Base-by-base conservation (phyloP, 2,329 filamentous ascomycete species). In the Hymenoscyphus linearis region DNA sequence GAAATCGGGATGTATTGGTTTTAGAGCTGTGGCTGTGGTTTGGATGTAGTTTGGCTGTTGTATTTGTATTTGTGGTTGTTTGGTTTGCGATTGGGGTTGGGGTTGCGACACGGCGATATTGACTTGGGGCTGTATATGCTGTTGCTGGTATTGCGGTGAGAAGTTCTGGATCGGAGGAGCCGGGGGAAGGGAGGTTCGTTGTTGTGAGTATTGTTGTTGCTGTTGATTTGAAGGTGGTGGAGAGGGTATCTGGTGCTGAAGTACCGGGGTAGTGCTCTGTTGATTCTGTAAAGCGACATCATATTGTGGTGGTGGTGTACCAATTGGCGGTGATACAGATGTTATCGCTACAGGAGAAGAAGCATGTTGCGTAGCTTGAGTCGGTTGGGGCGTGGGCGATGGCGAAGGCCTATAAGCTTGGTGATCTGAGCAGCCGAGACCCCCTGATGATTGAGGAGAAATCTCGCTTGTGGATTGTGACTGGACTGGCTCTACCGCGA, bases 381-480 rank as follows among this genome's bases (percentile, higher is more conserved):
- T n/a, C n/a, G 55, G 34, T 26, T 35, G 31, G 18, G 55, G 36
- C 44, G 55, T 37, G 18, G 55, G 55, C 7, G 36, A 25, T 16
- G 34, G 55, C 18, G 55, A 40, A 40, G 55, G 18, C 36, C 27
- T 44, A 40, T 26, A 40, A 10, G 55, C 55, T 56, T 44, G 31
- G 6, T 56, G 55, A 31, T 56, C 55, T 16, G 55, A 56, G 36
- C 55, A 56, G 14, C 55, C 55, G 26, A 56, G 55, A 14, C 55
- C 55, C 12, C 34, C 55, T 22, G 35, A 40, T 27, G 22, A 25
- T 40, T 9, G 35, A 10, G 34, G n/a, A 1, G 35, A 12, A 14
- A 1, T 56, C 12, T 5, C n/a, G 10, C 16, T 44, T 37, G 34
- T 22, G 2, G 22, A 35, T 25, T 37, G 31, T 14, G 16, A n/a